Conservation (phyloP, 2,329 filamentous ascomycete genomes). For the Fusarium brachygibbosum region DNA sequence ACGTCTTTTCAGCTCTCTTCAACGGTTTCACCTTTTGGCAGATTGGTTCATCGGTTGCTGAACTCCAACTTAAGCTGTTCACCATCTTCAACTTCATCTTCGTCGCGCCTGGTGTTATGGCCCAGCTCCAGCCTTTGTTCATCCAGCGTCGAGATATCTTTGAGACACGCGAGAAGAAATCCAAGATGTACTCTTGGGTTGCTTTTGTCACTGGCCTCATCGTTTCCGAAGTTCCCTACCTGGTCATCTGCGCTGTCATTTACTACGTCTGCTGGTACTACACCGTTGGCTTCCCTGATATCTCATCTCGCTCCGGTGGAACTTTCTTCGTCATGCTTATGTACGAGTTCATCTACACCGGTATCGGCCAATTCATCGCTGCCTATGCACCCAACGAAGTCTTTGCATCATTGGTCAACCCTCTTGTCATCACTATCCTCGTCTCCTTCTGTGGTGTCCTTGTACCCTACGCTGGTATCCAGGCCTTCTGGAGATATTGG, state of each 20-base stretch:
- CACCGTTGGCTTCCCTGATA: constrained; percentile 64
- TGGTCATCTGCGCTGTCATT: constrained; percentile 59
- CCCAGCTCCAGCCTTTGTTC: constrained; percentile 63
- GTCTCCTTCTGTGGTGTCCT: constrained; percentile 82
- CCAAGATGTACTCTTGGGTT: constrained; percentile 70
- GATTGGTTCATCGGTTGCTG: constrained; percentile 64
- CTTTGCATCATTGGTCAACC: constrained; percentile 70
- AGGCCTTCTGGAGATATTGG: constrained; percentile 77
- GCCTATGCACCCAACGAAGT: constrained; percentile 73
- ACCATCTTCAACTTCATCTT: constrained; percentile 75
- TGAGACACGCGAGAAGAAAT: constrained; percentile 63
- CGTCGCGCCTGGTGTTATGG: constrained; percentile 69
- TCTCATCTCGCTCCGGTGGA: constrained; percentile 62
- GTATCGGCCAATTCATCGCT: constrained; percentile 73
- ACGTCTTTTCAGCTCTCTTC: constrained; percentile 68
- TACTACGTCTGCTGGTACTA: constrained; percentile 72
- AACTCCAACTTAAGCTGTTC: constrained; percentile 69
- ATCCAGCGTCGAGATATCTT: constrained; percentile 63
- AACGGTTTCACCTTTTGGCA: constrained; percentile 74
- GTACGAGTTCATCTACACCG: constrained; percentile 72
- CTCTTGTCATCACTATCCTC: constrained; percentile 68
- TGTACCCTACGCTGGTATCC: constrained; percentile 74
- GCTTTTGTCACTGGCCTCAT: constrained; percentile 69
- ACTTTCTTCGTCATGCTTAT: constrained; percentile 68
- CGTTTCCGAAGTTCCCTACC: constrained; percentile 62